Percentiles rank a stretch among this genome's conserved stretches.
phyloP scores from a whole-genome alignment of 2,329 filamentous ascomycete species.

The Aureobasidium pullulans region DNA sequence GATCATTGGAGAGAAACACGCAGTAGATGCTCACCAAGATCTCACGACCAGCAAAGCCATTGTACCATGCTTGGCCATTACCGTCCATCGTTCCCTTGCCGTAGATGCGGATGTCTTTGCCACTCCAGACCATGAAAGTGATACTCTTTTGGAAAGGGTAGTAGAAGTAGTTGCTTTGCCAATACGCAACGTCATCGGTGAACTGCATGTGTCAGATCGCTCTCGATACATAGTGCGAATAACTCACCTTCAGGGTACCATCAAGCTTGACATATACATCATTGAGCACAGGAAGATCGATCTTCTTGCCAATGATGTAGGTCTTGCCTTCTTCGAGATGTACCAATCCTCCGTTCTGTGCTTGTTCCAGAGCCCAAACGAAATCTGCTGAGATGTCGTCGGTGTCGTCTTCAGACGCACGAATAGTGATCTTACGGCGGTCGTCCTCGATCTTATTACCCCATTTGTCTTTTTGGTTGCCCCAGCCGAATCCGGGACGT shows the following conservation, averaged over 20 bases:
- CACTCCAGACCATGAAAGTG: constrained; percentile 59
- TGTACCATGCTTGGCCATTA: constrained; percentile 47
- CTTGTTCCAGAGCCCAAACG: constrained; percentile 45
- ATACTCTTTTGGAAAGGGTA: constrained; percentile 48
- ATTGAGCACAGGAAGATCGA: constrained; percentile 52
- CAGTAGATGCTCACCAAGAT: background rate
- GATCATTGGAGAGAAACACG: background rate
- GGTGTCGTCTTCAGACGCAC: constrained; percentile 44
- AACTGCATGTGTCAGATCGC: constrained; percentile 26
- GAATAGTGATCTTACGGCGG: constrained; percentile 25
- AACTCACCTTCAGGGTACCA: constrained; percentile 44
- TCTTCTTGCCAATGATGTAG: constrained; percentile 52
- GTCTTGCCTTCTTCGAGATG: constrained; percentile 47
- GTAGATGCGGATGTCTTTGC: constrained; percentile 53
- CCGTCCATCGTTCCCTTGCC: constrained; percentile 51
- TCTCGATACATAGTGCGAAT: too few species aligned
- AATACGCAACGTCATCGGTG: constrained; percentile 41
- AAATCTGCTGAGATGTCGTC: constrained; percentile 54
- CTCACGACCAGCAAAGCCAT: constrained; percentile 11
- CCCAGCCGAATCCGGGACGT: background rate
- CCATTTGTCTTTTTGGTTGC: background rate
- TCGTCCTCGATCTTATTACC: constrained; percentile 4
- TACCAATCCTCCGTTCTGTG: constrained; percentile 53
- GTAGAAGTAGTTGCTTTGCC: constrained; percentile 45
- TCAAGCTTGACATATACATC: constrained; percentile 53